Conservation (phyloP, 257 asterid genomes). For the Solanum infundibuliforme region DNA sequence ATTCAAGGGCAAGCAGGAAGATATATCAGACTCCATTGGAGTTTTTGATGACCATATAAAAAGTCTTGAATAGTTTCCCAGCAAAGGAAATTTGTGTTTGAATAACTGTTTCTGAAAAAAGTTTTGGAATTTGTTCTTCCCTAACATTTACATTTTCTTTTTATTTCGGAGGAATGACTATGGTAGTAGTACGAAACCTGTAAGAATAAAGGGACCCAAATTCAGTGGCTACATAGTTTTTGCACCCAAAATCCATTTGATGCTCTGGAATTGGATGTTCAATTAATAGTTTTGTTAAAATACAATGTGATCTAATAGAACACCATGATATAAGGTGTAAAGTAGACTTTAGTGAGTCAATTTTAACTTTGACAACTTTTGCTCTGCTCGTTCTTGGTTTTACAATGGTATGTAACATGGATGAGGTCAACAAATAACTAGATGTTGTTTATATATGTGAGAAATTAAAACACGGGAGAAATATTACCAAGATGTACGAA, state of each 20-base stretch:
- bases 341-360: not conserved
- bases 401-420: not conserved
- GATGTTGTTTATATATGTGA: not conserved
- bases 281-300: not conserved
- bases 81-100: not conserved
- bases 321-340: not conserved
- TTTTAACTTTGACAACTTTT: not conserved
- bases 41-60: not conserved
- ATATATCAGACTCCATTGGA: not conserved
- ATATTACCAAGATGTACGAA: not conserved
- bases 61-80: not conserved
- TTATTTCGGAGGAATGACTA: not conserved
- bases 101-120: not conserved
- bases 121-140: not conserved
- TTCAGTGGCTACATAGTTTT: not conserved
- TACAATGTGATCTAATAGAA: not conserved
- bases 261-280: not conserved
- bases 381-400: not conserved
- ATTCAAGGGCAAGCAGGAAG: not conserved
- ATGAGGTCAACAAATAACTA: not conserved
- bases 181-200: not conserved
- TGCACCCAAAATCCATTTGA: not conserved
- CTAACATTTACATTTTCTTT: not conserved
- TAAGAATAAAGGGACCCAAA: not conserved
- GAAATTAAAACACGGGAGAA: not conserved